These are phyloP conservation scores for Rubia occidens DNA, from an alignment of 305 asterid species.

Conservation along the genomic window DNA sequence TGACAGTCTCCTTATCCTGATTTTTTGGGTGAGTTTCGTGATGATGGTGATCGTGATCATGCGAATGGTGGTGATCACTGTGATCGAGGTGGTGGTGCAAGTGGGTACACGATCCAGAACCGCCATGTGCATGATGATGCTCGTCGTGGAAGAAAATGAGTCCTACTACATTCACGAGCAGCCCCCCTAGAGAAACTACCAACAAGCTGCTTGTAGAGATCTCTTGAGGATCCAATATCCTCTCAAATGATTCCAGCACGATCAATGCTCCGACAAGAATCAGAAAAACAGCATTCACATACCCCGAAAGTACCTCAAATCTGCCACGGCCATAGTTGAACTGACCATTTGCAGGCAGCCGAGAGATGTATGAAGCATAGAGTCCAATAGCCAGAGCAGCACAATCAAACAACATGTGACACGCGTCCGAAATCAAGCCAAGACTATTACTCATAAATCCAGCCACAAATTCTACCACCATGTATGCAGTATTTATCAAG, in stretches of 20 bases:
- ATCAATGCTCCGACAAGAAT: constrained; percentile 85
- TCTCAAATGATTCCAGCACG: constrained; percentile 74
- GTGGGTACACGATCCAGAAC: constrained; percentile 64
- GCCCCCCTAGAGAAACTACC: constrained; percentile 77
- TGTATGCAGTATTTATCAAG: constrained; percentile 83
- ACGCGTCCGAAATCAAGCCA: constrained; percentile 93
- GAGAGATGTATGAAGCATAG: constrained; percentile 85
- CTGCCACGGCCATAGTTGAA: constrained; percentile 92
- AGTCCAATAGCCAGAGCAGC: constrained; percentile 94
- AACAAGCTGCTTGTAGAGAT: constrained; percentile 71
- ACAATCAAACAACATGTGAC: constrained; percentile 96
- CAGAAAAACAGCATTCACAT: constrained; percentile 75
- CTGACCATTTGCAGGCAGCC: constrained; percentile 74
- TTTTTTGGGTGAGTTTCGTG: background rate
- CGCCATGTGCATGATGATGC: constrained; percentile 97
- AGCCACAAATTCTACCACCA: constrained; percentile 82
- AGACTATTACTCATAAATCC: constrained; percentile 97
- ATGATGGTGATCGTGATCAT: background rate
- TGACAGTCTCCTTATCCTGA: constrained; percentile 28
- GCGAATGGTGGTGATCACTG: constrained; percentile 8
- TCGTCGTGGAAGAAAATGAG: constrained; percentile 89
- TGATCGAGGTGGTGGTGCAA: constrained; percentile 37
- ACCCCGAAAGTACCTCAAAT: constrained; percentile 88
- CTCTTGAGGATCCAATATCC: constrained; percentile 93
- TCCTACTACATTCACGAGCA: constrained; percentile 76